Evolutionary conservation across 352 stramenopile genomes (phyloP).

Genomic region (Chrysophaeum taylorii): DNA sequence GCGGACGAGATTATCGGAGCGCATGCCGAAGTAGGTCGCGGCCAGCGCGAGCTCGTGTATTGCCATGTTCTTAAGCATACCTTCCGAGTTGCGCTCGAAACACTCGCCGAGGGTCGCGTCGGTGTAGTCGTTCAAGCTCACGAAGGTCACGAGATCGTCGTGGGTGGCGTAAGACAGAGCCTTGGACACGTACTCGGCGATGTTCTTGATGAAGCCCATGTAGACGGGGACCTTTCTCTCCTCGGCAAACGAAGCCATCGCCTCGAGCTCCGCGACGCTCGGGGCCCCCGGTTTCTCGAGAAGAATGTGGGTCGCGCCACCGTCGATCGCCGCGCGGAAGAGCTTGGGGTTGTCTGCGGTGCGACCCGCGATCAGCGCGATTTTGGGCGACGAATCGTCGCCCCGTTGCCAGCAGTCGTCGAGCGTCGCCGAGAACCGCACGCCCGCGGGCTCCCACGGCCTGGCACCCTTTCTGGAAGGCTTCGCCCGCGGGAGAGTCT

Average conservation of each 20-base stretch:
- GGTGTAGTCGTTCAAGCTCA: constrained; percentile 21
- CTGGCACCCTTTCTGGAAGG: background rate
- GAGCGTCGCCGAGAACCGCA: constrained; percentile 26
- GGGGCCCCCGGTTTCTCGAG: constrained; percentile 54
- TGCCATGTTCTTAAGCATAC: constrained; percentile 33
- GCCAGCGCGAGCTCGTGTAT: constrained; percentile 28
- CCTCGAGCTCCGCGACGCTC: constrained; percentile 42
- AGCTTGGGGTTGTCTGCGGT: constrained; percentile 51
- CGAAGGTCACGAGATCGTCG: constrained; percentile 11
- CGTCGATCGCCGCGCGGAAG: constrained; percentile 38
- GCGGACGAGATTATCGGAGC: constrained; percentile 41
- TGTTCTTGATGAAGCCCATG: constrained; percentile 27
- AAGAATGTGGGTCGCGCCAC: constrained; percentile 38
- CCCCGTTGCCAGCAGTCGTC: constrained; percentile 19
- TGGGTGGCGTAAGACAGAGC: constrained; percentile 21
- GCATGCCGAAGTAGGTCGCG: constrained; percentile 34
- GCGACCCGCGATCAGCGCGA: constrained; percentile 45
- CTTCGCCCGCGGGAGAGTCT: constrained; percentile 8
- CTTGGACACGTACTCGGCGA: constrained; percentile 21
- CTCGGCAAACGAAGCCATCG: constrained; percentile 27
- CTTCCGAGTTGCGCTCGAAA: constrained; percentile 26
- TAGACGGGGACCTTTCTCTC: constrained; percentile 35
- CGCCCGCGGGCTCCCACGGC: background rate
- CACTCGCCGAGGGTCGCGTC: constrained; percentile 23
- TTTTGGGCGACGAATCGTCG: too few species aligned